Evolutionary conservation across 176 grass and related monocot genomes (phyloP).

Genomic region (Raddia guianensis): DNA sequence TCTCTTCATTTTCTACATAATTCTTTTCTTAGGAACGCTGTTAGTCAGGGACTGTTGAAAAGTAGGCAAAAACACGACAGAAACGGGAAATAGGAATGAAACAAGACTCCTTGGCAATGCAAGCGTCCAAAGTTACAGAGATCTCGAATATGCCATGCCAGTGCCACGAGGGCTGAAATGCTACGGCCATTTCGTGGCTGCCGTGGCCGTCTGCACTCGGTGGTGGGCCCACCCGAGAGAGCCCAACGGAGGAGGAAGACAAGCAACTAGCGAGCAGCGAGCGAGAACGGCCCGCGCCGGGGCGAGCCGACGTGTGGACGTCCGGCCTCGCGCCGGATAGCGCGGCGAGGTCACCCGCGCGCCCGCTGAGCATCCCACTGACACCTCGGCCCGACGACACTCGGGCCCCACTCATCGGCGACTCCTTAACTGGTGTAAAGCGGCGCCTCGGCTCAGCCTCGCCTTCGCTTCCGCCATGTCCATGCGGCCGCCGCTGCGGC

Average conservation of each 20-base stretch:
- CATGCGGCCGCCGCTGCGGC: slow-evolving; percentile 5
- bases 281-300: neutral
- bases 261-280: neutral
- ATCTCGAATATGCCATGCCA: slow-evolving; percentile 24
- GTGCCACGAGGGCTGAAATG: neutral
- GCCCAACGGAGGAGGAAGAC: slow-evolving; percentile 4
- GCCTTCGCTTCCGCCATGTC: neutral
- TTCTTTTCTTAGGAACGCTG: no score
- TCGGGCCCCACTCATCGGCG: neutral
- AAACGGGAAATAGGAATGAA: no score
- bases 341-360: neutral
- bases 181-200: neutral
- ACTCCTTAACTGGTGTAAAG: no score
- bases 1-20: no score
- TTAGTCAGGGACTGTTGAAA: no score
- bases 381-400: accelerated
- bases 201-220: neutral
- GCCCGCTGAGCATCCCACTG: neutral
- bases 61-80: no score
- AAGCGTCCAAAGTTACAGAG: slow-evolving; percentile 25
- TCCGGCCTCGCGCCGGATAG: slow-evolving; percentile 49
- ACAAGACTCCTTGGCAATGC: neutral
- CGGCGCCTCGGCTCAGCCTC: neutral
- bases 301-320: slow-evolving; percentile 52
- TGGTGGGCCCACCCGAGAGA: slow-evolving; percentile 34